Evolutionary conservation across 805 yeast species (phyloP).

Genomic region (Zygosaccharomyces lentus): DNA sequence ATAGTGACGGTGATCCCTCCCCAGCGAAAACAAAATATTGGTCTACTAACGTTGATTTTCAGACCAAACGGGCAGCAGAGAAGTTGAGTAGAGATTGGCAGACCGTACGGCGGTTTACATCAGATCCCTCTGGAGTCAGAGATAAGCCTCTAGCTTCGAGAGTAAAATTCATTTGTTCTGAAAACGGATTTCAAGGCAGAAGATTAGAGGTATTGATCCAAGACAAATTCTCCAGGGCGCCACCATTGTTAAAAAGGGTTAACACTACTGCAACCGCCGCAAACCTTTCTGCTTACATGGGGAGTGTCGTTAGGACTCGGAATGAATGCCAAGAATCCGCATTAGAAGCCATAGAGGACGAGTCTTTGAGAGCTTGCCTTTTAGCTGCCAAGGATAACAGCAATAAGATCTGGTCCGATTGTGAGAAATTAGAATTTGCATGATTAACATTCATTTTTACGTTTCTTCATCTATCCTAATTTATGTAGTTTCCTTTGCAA

Average conservation of each 20-base stretch:
- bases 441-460: not conserved
- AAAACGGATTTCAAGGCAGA: slow-evolving; percentile 2
- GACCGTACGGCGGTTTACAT: slow-evolving; percentile 12
- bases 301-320: slow-evolving; percentile 2
- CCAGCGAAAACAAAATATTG: slow-evolving; percentile 6
- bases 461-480: too few species aligned
- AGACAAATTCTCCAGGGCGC: not conserved
- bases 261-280: slow-evolving; percentile 6
- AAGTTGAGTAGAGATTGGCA: slow-evolving; percentile 15
- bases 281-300: slow-evolving; percentile 7
- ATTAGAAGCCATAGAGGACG: slow-evolving; percentile 4
- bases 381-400: slow-evolving; percentile 7
- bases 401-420: slow-evolving; percentile 8
- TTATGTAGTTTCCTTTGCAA: too few species aligned
- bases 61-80: slow-evolving; percentile 17
- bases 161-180: slow-evolving; percentile 5
- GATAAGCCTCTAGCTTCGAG: slow-evolving; percentile 7
- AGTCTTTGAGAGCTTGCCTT: slow-evolving; percentile 3
- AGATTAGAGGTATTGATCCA: slow-evolving; percentile 1
- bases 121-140: not conserved
- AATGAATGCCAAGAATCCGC: slow-evolving; percentile 5
- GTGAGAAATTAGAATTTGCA: slow-evolving; percentile 11
- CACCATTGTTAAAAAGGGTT: slow-evolving; percentile 5
- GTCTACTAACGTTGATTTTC: slow-evolving; percentile 14
- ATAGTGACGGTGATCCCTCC: not conserved